A percentile compares a stretch with the other conserved stretches of the same genome.
phyloP scores from a whole-genome alignment of 768 basidiomycete genomes.

The Cytidiella melzeri region DNA sequence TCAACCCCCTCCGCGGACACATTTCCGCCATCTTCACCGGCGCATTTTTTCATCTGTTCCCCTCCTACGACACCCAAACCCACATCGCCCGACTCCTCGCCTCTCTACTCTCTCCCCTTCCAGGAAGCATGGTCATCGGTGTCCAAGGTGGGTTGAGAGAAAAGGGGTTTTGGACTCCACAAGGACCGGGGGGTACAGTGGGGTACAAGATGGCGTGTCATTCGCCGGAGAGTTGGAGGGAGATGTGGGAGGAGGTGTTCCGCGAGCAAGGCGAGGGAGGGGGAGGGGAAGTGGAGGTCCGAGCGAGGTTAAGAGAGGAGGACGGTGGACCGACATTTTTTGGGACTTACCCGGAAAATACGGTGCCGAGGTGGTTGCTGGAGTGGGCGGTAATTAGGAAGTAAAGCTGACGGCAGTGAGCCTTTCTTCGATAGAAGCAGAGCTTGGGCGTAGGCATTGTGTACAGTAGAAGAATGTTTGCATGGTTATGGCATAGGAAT shows the following conservation, averaged over 20 bases:
- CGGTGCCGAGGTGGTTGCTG: not conserved
- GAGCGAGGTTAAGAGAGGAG: not conserved
- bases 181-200: not conserved
- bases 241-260: slow-evolving; percentile 29
- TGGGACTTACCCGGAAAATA: slow-evolving; percentile 5
- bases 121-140: slow-evolving; percentile 41
- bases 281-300: not conserved
- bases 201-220: slow-evolving; percentile 29
- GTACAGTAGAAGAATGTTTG: too few species aligned
- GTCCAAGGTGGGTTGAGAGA: slow-evolving; percentile 29
- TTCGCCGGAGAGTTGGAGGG: slow-evolving; percentile 29
- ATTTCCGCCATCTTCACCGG: slow-evolving; percentile 42
- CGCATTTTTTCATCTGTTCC: slow-evolving; percentile 45
- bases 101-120: slow-evolving; percentile 31
- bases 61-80: slow-evolving; percentile 29
- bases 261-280: not conserved
- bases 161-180: slow-evolving; percentile 18
- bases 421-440: too few species aligned
- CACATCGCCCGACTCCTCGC: slow-evolving; percentile 35
- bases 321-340: not conserved
- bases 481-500: too few species aligned
- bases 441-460: too few species aligned
- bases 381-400: slow-evolving; percentile 4
- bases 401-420: too few species aligned
- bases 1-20: slow-evolving; percentile 40